Evolutionary conservation across 192 early-diverging fungal genomes (phyloP).

Genomic region (Radiomyces spectabilis): DNA sequence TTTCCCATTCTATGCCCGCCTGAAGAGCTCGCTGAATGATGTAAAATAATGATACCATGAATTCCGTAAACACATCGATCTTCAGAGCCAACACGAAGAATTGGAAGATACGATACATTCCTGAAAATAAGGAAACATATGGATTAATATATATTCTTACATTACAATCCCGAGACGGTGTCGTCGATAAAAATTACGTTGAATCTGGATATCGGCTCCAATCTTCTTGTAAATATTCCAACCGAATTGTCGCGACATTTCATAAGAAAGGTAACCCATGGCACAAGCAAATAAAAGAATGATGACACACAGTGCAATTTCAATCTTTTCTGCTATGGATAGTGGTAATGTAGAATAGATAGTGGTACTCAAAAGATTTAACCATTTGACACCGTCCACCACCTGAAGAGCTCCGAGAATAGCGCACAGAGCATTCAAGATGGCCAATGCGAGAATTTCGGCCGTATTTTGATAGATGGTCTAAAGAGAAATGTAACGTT

Average conservation of each 20-base stretch:
- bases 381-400: constrained; percentile 25
- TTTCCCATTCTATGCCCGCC: constrained; percentile 10
- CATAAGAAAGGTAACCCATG: constrained; percentile 13
- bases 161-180: too few relatives aligned
- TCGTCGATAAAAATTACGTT: constrained; percentile 38
- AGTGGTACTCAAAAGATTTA: constrained; percentile 2
- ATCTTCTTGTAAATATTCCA: constrained; percentile 67
- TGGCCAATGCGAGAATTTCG: constrained; percentile 23
- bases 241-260: constrained; percentile 29
- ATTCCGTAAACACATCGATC: constrained; percentile 32
- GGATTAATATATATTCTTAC: too few relatives aligned
- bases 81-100: constrained; percentile 31
- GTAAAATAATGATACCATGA: constrained; percentile 31
- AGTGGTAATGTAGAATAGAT: constrained; percentile 2
- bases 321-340: constrained; percentile 18
- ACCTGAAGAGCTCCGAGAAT: constrained; percentile 27
- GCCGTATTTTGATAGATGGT: constrained; percentile 31
- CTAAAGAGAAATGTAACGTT: constrained; percentile 5
- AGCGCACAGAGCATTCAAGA: constrained; percentile 25
- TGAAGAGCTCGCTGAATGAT: constrained; percentile 21
- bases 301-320: constrained; percentile 21
- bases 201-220: constrained; percentile 53
- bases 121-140: constrained; percentile 2
- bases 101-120: constrained; percentile 30
- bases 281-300: constrained; percentile 19